Conservation (phyloP, 1,284 basidiomycete genomes). For the Naganishia sp. region DNA sequence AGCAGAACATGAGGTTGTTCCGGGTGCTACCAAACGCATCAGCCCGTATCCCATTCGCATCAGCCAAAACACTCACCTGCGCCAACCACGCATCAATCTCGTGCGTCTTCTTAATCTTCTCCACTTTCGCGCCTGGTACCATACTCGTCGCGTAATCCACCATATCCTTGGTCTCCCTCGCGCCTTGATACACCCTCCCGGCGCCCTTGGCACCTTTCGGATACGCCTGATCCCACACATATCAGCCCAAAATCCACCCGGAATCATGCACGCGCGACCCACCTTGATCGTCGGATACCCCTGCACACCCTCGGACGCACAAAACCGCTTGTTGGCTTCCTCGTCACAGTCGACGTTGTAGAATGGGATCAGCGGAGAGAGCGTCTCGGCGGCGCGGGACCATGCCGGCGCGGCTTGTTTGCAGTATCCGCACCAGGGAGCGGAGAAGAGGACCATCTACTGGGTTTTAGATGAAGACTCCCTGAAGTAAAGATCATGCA, state of each 20-base stretch:
- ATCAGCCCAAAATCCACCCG: slow-evolving; percentile 9
- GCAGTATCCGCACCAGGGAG: slow-evolving; percentile 64
- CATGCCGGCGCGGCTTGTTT: slow-evolving; percentile 83
- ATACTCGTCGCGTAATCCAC: slow-evolving; percentile 74
- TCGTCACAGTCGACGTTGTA: slow-evolving; percentile 91
- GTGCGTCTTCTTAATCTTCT: slow-evolving; percentile 60
- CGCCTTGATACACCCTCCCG: slow-evolving; percentile 70
- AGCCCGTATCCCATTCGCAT: neutral
- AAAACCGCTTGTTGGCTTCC: slow-evolving; percentile 76
- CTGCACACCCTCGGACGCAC: slow-evolving; percentile 79
- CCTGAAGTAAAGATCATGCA: neutral
- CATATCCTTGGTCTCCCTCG: slow-evolving; percentile 72
- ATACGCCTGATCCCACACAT: slow-evolving; percentile 61
- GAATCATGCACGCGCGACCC: slow-evolving; percentile 1
- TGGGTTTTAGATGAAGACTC: neutral
- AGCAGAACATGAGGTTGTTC: slow-evolving; percentile 69
- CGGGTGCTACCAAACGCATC: slow-evolving; percentile 54
- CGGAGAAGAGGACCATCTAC: slow-evolving; percentile 31
- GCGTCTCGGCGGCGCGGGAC: slow-evolving; percentile 73
- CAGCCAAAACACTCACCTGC: slow-evolving; percentile 7
- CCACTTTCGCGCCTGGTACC: slow-evolving; percentile 67
- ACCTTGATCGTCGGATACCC: slow-evolving; percentile 91
- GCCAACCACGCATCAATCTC: slow-evolving; percentile 32
- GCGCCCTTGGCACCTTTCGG: slow-evolving; percentile 68
- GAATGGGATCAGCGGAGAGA: slow-evolving; percentile 79